Evolutionary conservation across 148 eudicot species (phyloP).

Genomic region (Spergularia marina): DNA sequence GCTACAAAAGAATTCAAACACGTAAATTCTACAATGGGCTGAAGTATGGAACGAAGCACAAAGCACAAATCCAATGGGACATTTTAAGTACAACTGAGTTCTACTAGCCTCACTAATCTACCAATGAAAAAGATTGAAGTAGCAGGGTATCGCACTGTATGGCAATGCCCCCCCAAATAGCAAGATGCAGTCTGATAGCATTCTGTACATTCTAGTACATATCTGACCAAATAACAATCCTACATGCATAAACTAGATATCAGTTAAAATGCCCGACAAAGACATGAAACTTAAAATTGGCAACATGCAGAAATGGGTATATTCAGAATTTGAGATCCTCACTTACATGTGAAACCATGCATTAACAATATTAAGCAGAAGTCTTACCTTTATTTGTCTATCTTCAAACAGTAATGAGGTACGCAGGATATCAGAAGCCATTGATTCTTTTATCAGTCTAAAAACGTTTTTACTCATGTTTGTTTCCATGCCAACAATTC

Average conservation of each 20-base stretch:
- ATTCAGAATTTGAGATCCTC: neutral
- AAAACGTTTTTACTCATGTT: constrained; percentile 74
- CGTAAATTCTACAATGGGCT: no score
- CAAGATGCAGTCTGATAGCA: neutral
- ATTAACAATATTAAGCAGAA: neutral
- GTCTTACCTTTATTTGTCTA: constrained; percentile 68
- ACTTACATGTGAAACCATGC: neutral
- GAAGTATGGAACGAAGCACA: no score
- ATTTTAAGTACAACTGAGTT: no score
- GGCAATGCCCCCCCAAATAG: neutral
- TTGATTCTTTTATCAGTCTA: constrained; percentile 68
- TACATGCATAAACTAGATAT: neutral
- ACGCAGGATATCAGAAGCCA: constrained; percentile 62
- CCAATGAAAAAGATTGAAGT: no score
- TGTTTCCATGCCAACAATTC: constrained; percentile 72
- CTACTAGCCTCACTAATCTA: no score
- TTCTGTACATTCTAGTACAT: no score
- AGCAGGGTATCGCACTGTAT: no score
- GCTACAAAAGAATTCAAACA: no score
- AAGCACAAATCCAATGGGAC: no score
- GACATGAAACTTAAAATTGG: neutral
- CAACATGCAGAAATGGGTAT: neutral
- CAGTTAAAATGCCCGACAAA: neutral
- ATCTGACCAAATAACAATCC: neutral
- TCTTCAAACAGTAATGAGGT: constrained; percentile 55